Percentiles rank a stretch among this genome's conserved stretches.
Evolutionary conservation across 352 stramenopile species (phyloP).

Genomic region (Phytophthora boehmeriae): DNA sequence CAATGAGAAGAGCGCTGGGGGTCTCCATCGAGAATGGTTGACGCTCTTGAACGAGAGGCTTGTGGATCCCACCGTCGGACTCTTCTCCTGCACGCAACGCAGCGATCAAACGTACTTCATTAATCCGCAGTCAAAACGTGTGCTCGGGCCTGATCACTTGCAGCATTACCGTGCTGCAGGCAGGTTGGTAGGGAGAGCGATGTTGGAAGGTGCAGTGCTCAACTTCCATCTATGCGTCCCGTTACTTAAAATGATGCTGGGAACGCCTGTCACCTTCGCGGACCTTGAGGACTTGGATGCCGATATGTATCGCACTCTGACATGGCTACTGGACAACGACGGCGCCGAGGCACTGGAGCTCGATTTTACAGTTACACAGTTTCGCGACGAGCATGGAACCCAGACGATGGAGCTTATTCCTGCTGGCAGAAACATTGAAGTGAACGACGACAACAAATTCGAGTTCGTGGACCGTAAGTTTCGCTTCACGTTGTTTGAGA

Average conservation of each 20-base stretch:
- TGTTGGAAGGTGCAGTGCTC: constrained; percentile 93
- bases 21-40: constrained; percentile 85
- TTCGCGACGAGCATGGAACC: constrained; percentile 14
- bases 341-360: constrained; percentile 51
- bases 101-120: constrained; percentile 65
- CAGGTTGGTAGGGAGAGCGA: constrained; percentile 58
- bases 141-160: constrained; percentile 65
- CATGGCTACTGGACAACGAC: constrained; percentile 69
- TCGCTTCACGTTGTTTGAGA: constrained; percentile 94
- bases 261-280: constrained; percentile 92
- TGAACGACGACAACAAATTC: constrained; percentile 96
- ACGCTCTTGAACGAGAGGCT: constrained; percentile 64
- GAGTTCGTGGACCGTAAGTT: constrained; percentile 95
- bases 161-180: constrained; percentile 58
- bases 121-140: constrained; percentile 57
- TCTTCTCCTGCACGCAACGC: constrained; percentile 66
- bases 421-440: constrained; percentile 67
- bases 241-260: constrained; percentile 98
- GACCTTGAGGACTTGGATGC: constrained; percentile 91
- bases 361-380: constrained; percentile 64
- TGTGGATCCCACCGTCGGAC: constrained; percentile 41
- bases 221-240: constrained; percentile 93
- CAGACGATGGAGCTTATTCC: constrained; percentile 61
- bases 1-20: constrained; percentile 48
- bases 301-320: constrained; percentile 61